Conservation (phyloP, 1,284 basidiomycete species). For the Ceratobasidium sp. region DNA sequence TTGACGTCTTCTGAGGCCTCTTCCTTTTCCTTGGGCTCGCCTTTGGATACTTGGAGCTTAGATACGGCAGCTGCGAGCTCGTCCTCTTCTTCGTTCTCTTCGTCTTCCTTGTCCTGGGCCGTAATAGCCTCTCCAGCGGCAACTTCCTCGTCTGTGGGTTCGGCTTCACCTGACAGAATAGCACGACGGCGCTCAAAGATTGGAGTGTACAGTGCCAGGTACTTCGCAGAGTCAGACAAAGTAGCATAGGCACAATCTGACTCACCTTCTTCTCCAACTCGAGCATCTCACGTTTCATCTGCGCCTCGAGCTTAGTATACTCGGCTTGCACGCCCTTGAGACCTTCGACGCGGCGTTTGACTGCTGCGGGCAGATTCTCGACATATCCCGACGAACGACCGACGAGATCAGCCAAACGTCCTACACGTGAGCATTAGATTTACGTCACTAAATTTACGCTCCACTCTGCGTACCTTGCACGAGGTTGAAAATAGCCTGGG, state of each 20-base stretch:
- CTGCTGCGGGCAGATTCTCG: constrained; percentile 81
- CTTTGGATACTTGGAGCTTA: constrained; percentile 28
- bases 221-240: constrained; percentile 47
- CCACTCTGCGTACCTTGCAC: constrained; percentile 26
- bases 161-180: constrained; percentile 59
- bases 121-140: constrained; percentile 58
- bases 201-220: constrained; percentile 59
- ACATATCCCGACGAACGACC: constrained; percentile 86
- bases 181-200: constrained; percentile 60
- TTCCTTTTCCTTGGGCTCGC: constrained; percentile 14
- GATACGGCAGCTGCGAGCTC: constrained; percentile 47
- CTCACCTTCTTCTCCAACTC: constrained; percentile 94
- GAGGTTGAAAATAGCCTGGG: constrained; percentile 29
- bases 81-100: constrained; percentile 47
- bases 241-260: not conserved
- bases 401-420: constrained; percentile 69
- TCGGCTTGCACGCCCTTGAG: constrained; percentile 94
- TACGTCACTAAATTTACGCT: constrained; percentile 8
- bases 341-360: constrained; percentile 87
- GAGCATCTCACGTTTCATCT: constrained; percentile 96
- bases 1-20: constrained; percentile 42
- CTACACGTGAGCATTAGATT: constrained; percentile 54
- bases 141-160: constrained; percentile 61
- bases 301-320: constrained; percentile 90
- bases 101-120: constrained; percentile 55